Evolutionary conservation across 306 rosid species (phyloP).

Genomic region (Coriaria nepalensis): DNA sequence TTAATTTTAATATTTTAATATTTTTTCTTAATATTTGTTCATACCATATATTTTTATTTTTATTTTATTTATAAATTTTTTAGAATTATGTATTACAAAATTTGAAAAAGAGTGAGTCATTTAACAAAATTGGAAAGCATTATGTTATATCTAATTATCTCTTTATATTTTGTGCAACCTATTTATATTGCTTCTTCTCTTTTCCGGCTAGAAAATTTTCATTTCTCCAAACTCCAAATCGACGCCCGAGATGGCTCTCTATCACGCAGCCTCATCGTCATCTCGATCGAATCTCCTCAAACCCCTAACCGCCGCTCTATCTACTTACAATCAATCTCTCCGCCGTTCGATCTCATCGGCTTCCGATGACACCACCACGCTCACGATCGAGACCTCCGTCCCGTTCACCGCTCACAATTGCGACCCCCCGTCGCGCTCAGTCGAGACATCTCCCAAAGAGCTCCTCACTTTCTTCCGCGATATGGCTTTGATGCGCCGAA

Average conservation of each 20-base stretch:
- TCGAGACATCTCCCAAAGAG: conserved; percentile 47
- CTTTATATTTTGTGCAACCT: background rate
- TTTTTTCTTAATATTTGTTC: too few relatives aligned
- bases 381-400: conserved; percentile 59
- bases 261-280: conserved; percentile 33
- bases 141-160: too few relatives aligned
- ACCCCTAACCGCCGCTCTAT: conserved; percentile 32
- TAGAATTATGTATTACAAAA: too few relatives aligned
- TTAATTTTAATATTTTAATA: too few relatives aligned
- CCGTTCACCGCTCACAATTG: conserved; percentile 69
- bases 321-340: conserved; percentile 15
- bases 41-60: too few relatives aligned
- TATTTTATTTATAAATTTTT: too few relatives aligned
- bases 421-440: conserved; percentile 64
- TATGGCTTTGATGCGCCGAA: conserved; percentile 79
- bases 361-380: conserved; percentile 22
- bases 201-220: too few relatives aligned
- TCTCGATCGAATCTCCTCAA: conserved; percentile 27
- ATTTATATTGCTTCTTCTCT: background rate
- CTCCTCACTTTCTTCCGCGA: conserved; percentile 51
- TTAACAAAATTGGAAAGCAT: too few relatives aligned
- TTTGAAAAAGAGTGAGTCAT: too few relatives aligned
- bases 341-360: conserved; percentile 40
- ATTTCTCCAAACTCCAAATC: background rate
- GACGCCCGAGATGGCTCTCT: conserved; percentile 43